Evolutionary conservation across 139 green algal genomes (phyloP).

Genomic region (Chlorella sp.): DNA sequence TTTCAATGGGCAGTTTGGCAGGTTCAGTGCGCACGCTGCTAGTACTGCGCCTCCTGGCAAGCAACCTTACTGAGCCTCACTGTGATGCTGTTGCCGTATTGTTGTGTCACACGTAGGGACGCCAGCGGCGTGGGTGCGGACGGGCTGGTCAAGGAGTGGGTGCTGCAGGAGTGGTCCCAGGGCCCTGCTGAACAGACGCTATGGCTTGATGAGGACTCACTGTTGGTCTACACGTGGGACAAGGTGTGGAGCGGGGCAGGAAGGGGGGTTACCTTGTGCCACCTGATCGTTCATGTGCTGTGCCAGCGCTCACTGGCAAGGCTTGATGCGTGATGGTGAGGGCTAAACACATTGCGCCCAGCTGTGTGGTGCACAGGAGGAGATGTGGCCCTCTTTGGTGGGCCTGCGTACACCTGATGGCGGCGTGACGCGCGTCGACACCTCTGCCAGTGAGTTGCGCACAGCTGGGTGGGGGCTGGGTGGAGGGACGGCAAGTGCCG

Average conservation of each 20-base stretch:
- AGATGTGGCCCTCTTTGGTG: conserved; percentile 16
- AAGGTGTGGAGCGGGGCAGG: background rate
- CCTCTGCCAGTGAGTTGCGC: conserved; percentile 14
- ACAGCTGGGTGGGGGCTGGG: no score
- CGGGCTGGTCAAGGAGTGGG: background rate
- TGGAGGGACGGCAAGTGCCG: no score
- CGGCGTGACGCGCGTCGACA: conserved; percentile 8
- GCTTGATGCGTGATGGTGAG: no score
- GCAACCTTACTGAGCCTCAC: no score
- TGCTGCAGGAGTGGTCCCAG: background rate
- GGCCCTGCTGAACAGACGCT: background rate
- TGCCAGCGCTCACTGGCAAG: no score
- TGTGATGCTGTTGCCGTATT: background rate
- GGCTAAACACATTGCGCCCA: no score
- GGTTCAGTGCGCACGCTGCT: no score
- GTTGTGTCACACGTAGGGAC: background rate
- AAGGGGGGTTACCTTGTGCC: no score
- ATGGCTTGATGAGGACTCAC: conserved; percentile 10
- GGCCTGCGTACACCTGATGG: conserved; percentile 6
- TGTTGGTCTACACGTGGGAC: conserved; percentile 15
- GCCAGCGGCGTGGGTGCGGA: background rate
- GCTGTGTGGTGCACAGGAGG: background rate
- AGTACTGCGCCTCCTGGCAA: no score
- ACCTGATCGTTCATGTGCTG: no score
- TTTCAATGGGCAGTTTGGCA: no score